A percentile compares a stretch with the other conserved stretches of the same genome.
phyloP scores from a whole-genome alignment of 768 basidiomycete species.

The Bullera alba region DNA sequence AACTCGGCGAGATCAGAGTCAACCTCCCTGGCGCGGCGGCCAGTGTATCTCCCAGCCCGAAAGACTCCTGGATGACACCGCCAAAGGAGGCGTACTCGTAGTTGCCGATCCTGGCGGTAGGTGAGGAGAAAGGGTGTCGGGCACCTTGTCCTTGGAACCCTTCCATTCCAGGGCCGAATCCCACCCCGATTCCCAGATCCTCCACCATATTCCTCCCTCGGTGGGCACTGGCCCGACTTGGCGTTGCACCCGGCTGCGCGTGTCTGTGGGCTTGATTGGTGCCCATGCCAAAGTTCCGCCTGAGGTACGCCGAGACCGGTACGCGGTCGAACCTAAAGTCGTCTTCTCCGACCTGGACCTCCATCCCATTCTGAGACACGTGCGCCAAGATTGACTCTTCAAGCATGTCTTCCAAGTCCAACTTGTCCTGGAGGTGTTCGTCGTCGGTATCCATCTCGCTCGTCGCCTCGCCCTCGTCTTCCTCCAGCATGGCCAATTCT shows the following conservation, averaged over 20 bases:
- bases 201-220: neutral
- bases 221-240: neutral
- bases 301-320: slow-evolving; percentile 23
- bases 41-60: slow-evolving; percentile 5
- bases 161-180: neutral
- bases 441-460: slow-evolving; percentile 26
- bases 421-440: neutral
- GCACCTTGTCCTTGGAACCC: no score
- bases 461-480: slow-evolving; percentile 19
- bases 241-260: neutral
- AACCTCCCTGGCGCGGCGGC: slow-evolving; percentile 2
- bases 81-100: neutral
- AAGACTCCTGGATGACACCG: neutral
- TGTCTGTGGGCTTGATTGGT: neutral
- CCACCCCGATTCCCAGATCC: neutral
- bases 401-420: slow-evolving; percentile 37
- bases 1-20: slow-evolving; percentile 3
- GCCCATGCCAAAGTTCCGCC: slow-evolving; percentile 10
- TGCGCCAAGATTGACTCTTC: slow-evolving; percentile 11
- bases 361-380: neutral
- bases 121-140: no score
- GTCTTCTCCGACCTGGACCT: slow-evolving; percentile 6
- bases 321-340: slow-evolving; percentile 25
- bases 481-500: slow-evolving; percentile 9
- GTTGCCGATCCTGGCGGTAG: no score